Evolutionary conservation across 768 basidiomycete species (phyloP).

Genomic region (Leccinum longicurvipes): DNA sequence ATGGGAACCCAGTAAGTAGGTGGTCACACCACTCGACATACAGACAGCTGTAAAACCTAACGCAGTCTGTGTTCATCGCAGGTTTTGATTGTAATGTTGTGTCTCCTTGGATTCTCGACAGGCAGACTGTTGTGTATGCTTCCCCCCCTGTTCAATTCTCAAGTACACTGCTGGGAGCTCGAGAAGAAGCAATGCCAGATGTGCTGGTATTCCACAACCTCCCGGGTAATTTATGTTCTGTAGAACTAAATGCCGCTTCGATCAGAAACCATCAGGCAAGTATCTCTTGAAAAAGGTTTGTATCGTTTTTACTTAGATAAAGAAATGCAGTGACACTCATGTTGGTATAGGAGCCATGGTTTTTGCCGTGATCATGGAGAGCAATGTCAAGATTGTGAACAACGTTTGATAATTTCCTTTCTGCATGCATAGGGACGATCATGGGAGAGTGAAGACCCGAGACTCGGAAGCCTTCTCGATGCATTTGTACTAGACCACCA

Average conservation of each 20-base stretch:
- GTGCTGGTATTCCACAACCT: background rate
- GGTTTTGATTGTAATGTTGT: background rate
- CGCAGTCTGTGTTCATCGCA: background rate
- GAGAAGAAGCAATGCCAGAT: background rate
- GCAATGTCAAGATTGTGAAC: background rate
- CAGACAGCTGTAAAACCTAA: background rate
- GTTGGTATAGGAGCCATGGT: background rate
- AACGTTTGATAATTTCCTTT: background rate
- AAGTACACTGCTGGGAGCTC: background rate
- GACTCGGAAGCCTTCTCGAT: background rate
- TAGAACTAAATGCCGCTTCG: background rate
- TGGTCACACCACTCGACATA: background rate
- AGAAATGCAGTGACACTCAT: background rate
- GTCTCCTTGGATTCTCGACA: background rate
- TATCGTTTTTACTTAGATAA: background rate
- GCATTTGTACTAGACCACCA: background rate
- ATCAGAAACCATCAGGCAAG: background rate
- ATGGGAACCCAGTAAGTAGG: too few relatives aligned
- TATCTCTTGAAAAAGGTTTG: background rate
- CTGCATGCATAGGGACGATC: background rate
- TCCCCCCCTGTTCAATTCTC: background rate
- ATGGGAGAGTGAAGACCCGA: background rate
- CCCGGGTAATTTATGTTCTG: background rate
- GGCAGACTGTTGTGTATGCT: background rate
- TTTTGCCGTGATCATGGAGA: background rate